phyloP scores from a whole-genome alignment of 768 basidiomycete species.

The Kwoniella sp. region DNA sequence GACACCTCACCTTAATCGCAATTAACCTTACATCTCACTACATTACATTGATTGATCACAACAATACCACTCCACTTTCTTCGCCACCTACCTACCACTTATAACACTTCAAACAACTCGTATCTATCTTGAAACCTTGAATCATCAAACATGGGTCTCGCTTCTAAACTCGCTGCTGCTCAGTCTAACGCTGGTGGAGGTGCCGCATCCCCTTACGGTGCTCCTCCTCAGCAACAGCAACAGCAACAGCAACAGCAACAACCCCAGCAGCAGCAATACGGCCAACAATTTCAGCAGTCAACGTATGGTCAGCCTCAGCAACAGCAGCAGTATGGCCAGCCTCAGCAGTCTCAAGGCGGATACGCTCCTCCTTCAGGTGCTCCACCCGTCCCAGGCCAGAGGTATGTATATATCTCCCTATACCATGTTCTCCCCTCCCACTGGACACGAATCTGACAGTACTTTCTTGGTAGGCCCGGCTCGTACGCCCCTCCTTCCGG shows the following conservation, averaged over 20 bases:
- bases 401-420: conserved; percentile 11
- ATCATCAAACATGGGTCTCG: conserved; percentile 47
- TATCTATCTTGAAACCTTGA: no score
- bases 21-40: conserved; percentile 1
- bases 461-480: conserved; percentile 20
- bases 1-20: background rate
- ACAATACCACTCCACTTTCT: background rate
- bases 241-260: conserved; percentile 16
- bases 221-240: conserved; percentile 25
- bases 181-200: conserved; percentile 20
- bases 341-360: conserved; percentile 4
- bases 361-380: conserved; percentile 24
- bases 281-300: conserved; percentile 23
- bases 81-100: conserved; percentile 2
- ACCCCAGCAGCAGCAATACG: background rate
- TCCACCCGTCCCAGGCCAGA: conserved; percentile 24
- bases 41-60: background rate
- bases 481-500: conserved; percentile 36
- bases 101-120: background rate
- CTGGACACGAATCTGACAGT: background rate
- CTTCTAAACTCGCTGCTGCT: conserved; percentile 49
- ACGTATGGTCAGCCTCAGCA: conserved; percentile 25
- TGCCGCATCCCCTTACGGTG: conserved; percentile 20
- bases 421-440: conserved; percentile 2
- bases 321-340: conserved; percentile 22